These are phyloP conservation scores for Chaetoceros tenuissimus DNA, from an alignment of 108 stramenopile species.

Conservation along the genomic window DNA sequence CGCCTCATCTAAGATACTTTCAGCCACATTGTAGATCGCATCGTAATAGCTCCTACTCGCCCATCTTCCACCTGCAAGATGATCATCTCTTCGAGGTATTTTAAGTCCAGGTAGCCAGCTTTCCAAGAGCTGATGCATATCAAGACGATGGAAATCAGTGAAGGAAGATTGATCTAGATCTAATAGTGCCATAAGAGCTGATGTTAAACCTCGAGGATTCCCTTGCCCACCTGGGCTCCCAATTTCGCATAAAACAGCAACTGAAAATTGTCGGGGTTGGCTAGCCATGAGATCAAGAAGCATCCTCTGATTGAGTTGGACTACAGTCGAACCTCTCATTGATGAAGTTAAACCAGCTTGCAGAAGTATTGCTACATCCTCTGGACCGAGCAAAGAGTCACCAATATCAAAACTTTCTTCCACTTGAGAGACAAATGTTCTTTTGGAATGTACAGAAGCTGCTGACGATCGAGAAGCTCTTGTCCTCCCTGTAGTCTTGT, in stretches of 20 bases:
- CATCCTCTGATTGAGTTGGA: slow-evolving; percentile 88
- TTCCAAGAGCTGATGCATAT: slow-evolving; percentile 74
- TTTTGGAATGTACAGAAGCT: background rate
- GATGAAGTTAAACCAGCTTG: slow-evolving; percentile 81
- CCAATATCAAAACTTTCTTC: slow-evolving; percentile 61
- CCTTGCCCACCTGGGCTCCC: slow-evolving; percentile 64
- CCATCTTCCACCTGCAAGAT: slow-evolving; percentile 86
- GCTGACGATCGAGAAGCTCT: background rate
- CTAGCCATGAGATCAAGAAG: slow-evolving; percentile 81
- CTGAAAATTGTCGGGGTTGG: slow-evolving; percentile 74
- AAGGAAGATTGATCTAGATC: slow-evolving; percentile 86
- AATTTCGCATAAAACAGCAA: slow-evolving; percentile 81
- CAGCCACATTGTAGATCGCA: slow-evolving; percentile 65
- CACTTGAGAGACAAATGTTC: background rate
- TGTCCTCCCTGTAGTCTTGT: background rate
- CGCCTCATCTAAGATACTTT: slow-evolving; percentile 77
- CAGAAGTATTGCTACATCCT: slow-evolving; percentile 82
- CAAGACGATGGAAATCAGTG: slow-evolving; percentile 50
- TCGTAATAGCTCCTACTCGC: slow-evolving; percentile 85
- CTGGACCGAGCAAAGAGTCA: slow-evolving; percentile 83
- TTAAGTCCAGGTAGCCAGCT: slow-evolving; percentile 79
- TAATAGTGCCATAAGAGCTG: slow-evolving; percentile 59
- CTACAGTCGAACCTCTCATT: slow-evolving; percentile 83
- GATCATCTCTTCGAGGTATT: slow-evolving; percentile 76
- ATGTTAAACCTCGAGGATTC: slow-evolving; percentile 65